phyloP scores from a whole-genome alignment of 371 early-diverging fungal species.

The Mucor racemosus region DNA sequence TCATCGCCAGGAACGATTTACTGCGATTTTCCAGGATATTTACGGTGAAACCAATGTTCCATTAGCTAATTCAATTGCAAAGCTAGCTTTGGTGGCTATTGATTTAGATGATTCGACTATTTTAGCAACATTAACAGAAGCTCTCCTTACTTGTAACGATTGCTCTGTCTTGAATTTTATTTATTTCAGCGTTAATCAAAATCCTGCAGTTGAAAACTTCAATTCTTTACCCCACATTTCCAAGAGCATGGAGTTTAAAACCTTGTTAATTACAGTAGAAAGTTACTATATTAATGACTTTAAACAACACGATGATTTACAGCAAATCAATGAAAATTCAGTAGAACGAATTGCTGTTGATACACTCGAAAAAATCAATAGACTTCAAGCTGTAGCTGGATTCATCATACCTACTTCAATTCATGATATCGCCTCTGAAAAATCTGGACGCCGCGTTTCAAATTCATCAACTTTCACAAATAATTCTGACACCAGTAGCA shows the following conservation, averaged over 20 bases:
- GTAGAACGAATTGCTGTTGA: background rate
- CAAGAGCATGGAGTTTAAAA: slow-evolving; percentile 1
- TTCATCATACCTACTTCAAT: background rate
- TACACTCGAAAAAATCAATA: background rate
- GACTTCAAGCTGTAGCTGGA: background rate
- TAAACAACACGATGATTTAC: background rate
- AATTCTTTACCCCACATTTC: background rate
- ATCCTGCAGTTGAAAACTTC: background rate
- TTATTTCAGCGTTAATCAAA: background rate
- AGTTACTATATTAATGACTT: background rate
- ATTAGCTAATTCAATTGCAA: background rate
- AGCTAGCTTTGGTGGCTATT: background rate
- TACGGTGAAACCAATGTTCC: background rate
- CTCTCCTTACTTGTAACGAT: background rate
- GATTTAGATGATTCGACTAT: background rate
- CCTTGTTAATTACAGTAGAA: background rate
- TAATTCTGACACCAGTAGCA: background rate
- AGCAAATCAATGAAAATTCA: background rate
- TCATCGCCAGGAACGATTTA: background rate
- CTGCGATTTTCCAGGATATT: background rate
- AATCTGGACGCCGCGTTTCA: background rate
- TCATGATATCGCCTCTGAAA: background rate
- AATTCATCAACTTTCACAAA: background rate
- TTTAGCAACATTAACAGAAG: background rate
- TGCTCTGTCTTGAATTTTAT: slow-evolving; percentile 5